A percentile compares a stretch with the other conserved stretches of the same genome.
Evolutionary conservation across 192 early-diverging fungal genomes (phyloP).

Genomic region (Rhizophagus clarus): DNA sequence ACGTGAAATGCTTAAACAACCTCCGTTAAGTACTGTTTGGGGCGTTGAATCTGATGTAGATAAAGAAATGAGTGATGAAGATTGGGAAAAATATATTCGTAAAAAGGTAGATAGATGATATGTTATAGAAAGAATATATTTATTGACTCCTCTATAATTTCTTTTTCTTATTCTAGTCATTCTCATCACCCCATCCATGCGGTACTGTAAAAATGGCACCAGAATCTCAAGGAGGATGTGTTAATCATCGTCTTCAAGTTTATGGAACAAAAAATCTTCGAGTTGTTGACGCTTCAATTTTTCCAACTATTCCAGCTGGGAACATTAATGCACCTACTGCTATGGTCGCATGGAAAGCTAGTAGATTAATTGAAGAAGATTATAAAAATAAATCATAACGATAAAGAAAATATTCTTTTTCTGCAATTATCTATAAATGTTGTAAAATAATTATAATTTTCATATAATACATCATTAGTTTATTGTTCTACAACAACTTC

Average conservation of each 20-base stretch:
- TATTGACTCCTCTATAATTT: too few species aligned
- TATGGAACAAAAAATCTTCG: conserved; percentile 10
- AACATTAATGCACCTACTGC: background rate
- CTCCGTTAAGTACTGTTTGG: background rate
- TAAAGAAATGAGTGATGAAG: background rate
- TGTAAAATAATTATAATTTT: too few species aligned
- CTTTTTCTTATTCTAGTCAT: background rate
- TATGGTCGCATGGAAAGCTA: background rate
- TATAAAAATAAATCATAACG: background rate
- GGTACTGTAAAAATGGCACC: background rate
- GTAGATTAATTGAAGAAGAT: conserved; percentile 2
- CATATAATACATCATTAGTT: too few species aligned
- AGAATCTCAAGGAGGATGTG: background rate
- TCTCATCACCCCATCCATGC: background rate
- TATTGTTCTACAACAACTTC: too few species aligned
- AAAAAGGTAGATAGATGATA: background rate
- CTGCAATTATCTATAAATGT: too few species aligned
- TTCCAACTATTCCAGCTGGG: background rate
- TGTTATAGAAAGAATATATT: too few species aligned
- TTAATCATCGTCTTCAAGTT: conserved; percentile 8
- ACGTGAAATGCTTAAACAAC: background rate
- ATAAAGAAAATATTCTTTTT: too few species aligned
- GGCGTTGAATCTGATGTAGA: background rate
- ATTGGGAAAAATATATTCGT: background rate
- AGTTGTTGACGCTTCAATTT: conserved; percentile 6